Evolutionary conservation across 2,329 filamentous ascomycete genomes (phyloP), one percentile per base, ranked within the genome.

Genomic region (Pseudophaeomoniella oleicola): DNA sequence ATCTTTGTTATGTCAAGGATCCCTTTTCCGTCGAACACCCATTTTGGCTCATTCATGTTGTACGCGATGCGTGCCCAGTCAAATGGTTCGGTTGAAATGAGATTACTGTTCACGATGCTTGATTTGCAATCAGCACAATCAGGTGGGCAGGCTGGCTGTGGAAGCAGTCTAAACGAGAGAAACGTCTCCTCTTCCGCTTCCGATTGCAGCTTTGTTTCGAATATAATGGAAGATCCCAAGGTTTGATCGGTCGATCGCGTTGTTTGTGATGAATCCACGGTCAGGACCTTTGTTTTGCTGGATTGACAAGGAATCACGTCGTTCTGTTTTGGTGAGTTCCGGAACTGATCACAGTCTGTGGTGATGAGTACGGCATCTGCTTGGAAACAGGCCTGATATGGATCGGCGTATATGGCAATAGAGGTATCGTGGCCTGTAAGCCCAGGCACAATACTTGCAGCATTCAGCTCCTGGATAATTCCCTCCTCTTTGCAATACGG

Each of bases 281-380:
- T 9, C n/a, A 9, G 9, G 9, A 27, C n/a, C n/a, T 6, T 9
- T 9, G 22, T 27, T n/a, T 27, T 27, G 6, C 22, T n/a, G 22
- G 9, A 9, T 32, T 32, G 31, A 17, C 31, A 32, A 29, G 31
- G 5, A 30, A 13, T 13, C 5, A 34, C 18, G 15, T 41, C 18
- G 9, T 14, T 12, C 4, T 30, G 14, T 19, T 38, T 18, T 30
- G 35, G 32, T 1, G 42, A 45, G 33, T 57, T 58, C 16, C 56
- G 57, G 49, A 72, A 71, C 38, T 71, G 64, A 36, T 69, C 65
- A 53, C 64, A 71, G 14, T 69, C 67, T 1, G 66, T 71, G 41
- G 69, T 55, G 30, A 72, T 59, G 16, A 70, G 54, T 4, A 69
- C 53, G 0, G 66, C 68, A 34, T 66, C 57, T 0, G 63, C 59